A percentile compares a stretch with the other conserved stretches of the same genome.
Evolutionary conservation across 768 basidiomycete species (phyloP).

Genomic region (Amanita rubescens): DNA sequence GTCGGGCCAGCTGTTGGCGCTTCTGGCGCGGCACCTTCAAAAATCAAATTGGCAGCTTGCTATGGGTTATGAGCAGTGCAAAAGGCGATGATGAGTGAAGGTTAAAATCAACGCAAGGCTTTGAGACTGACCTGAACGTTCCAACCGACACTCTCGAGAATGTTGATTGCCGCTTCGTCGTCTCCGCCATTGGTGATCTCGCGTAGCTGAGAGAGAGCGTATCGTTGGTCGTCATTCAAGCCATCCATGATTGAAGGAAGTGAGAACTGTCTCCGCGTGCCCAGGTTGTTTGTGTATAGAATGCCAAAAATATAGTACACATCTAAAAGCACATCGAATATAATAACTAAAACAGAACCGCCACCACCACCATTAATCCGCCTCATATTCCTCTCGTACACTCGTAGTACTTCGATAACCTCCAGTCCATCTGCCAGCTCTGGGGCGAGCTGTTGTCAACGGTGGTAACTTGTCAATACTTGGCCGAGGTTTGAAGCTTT

Average conservation of each 20-base stretch:
- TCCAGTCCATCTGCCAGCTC: conserved; percentile 18
- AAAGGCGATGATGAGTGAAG: background rate
- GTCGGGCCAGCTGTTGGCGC: conserved; percentile 10
- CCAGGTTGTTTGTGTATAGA: conserved; percentile 3
- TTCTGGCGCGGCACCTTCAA: conserved; percentile 26
- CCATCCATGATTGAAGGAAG: conserved; percentile 10
- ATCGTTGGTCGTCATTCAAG: conserved; percentile 20
- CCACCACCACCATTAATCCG: conserved; percentile 20
- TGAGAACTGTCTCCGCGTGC: conserved; percentile 1
- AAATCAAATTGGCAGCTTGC: conserved; percentile 56
- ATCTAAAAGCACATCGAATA: background rate
- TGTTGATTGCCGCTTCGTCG: conserved; percentile 49
- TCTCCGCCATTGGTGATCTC: conserved; percentile 55
- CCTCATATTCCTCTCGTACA: conserved; percentile 46
- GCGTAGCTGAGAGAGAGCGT: conserved; percentile 39
- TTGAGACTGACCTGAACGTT: conserved; percentile 48
- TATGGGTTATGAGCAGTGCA: conserved; percentile 16
- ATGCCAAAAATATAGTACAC: conserved; percentile 1
- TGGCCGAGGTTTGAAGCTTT: conserved; percentile 80
- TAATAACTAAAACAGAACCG: too few relatives aligned
- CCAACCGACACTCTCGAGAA: conserved; percentile 61
- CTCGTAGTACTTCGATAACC: conserved; percentile 24
- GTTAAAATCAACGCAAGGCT: background rate
- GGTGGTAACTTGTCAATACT: conserved; percentile 50
- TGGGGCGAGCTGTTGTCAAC: conserved; percentile 18